phyloP scores from a whole-genome alignment of 2,329 filamentous ascomycete species.

The Tympanopsis confertula region DNA sequence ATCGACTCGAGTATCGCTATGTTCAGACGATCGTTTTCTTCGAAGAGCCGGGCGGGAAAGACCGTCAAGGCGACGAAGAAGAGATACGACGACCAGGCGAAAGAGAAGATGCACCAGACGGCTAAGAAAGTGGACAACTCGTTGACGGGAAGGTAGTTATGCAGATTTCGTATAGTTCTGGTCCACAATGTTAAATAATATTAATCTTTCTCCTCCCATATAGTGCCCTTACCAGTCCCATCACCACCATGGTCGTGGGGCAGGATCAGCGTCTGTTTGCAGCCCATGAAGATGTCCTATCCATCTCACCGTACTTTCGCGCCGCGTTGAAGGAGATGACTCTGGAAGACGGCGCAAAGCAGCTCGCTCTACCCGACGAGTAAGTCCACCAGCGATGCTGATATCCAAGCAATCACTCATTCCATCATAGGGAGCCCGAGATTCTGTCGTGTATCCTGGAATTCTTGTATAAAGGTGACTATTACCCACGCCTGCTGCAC shows the following conservation, averaged over 20 bases:
- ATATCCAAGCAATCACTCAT: slow-evolving; percentile 34
- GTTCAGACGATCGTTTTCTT: neutral
- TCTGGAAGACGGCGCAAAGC: neutral
- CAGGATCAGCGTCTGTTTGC: neutral
- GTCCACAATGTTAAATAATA: neutral
- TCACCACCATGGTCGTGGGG: neutral
- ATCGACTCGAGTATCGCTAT: too few relatives aligned
- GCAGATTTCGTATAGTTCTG: neutral
- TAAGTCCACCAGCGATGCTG: neutral
- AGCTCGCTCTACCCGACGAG: neutral
- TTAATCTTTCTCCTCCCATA: neutral
- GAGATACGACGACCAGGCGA: neutral
- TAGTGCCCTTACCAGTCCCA: neutral
- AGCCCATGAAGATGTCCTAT: neutral
- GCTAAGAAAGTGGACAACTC: neutral
- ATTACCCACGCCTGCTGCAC: slow-evolving; percentile 79
- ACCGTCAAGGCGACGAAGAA: neutral
- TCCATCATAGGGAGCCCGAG: slow-evolving; percentile 70
- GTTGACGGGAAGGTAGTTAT: neutral
- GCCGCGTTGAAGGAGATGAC: neutral
- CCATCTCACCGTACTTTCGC: neutral
- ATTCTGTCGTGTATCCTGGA: slow-evolving; percentile 88
- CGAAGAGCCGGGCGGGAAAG: neutral
- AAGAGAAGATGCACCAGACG: neutral
- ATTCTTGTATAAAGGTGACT: slow-evolving; percentile 94